Conservation (phyloP, 257 asterid species). For the Ajuga chamaepitys region DNA sequence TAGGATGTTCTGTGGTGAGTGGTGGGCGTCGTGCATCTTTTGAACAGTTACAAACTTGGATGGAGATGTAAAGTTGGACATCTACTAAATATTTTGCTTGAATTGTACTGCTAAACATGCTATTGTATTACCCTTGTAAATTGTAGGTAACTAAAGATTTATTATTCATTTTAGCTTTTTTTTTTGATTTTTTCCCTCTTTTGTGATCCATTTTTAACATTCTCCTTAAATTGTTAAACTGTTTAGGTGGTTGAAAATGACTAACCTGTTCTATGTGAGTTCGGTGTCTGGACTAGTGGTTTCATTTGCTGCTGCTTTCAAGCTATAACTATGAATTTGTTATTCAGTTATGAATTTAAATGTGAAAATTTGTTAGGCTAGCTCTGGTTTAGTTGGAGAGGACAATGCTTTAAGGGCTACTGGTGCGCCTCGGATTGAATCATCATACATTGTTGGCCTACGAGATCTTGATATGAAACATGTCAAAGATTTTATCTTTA, state of each 20-base stretch:
- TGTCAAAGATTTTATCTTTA: constrained; percentile 73
- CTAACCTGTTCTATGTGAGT: constrained; percentile 9
- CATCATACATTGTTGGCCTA: constrained; percentile 67
- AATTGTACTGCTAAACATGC: background rate
- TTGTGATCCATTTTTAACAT: background rate
- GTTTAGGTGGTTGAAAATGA: constrained; percentile 15
- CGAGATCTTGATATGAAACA: constrained; percentile 95
- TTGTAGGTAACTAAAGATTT: background rate
- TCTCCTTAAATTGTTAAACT: background rate
- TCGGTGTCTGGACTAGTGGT: constrained; percentile 14
- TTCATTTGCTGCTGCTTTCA: constrained; percentile 10
- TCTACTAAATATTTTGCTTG: background rate
- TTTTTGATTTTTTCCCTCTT: background rate
- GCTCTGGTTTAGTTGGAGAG: constrained; percentile 80
- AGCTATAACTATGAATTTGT: constrained; percentile 8
- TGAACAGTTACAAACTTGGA: too few species aligned
- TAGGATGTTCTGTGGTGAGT: too few species aligned
- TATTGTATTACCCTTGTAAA: background rate
- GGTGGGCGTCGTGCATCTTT: too few species aligned
- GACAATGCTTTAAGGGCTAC: constrained; percentile 53
- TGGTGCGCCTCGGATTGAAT: constrained; percentile 78
- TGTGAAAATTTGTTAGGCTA: constrained; percentile 50
- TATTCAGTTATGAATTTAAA: constrained; percentile 14
- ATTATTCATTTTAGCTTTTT: too few species aligned
- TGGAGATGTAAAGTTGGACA: too few species aligned